Evolutionary conservation across 768 basidiomycete genomes (phyloP).

Genomic region (Trametes cinnabarina): DNA sequence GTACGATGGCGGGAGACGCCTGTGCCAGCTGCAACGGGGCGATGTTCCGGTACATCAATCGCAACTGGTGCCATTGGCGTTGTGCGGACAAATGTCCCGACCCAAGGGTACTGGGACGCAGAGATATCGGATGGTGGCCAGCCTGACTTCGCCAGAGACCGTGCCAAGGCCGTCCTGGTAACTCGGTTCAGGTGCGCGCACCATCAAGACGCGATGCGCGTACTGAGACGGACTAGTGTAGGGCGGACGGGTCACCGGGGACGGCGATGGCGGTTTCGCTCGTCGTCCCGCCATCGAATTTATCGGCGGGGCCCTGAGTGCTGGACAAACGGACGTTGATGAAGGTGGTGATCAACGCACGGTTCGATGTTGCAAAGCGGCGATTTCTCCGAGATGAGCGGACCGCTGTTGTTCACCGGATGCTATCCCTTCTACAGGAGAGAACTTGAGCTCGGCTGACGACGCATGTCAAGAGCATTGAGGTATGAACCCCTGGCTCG

Average conservation of each 20-base stretch:
- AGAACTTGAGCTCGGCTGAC: no score
- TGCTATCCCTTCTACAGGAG: no score
- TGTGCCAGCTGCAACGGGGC: slow-evolving; percentile 2
- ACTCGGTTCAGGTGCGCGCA: neutral
- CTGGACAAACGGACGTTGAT: neutral
- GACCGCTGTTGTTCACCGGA: no score
- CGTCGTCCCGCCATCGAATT: neutral
- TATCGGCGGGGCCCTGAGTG: neutral
- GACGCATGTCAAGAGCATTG: no score
- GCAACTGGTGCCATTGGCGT: neutral
- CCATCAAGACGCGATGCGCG: neutral
- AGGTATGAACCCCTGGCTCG: no score
- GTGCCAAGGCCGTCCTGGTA: neutral
- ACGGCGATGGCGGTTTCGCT: neutral
- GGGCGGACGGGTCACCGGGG: neutral
- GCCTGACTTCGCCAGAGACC: neutral
- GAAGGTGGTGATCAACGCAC: neutral
- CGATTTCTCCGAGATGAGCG: no score
- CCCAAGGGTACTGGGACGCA: neutral
- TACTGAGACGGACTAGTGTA: neutral
- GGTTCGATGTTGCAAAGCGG: neutral
- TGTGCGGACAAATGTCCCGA: neutral
- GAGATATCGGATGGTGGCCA: neutral
- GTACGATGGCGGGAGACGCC: neutral
- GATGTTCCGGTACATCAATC: slow-evolving; percentile 2